A percentile compares a stretch with the other conserved stretches of the same genome.
Evolutionary conservation across 805 yeast genomes (phyloP).

Genomic region (Zygosaccharomyces lentus): DNA sequence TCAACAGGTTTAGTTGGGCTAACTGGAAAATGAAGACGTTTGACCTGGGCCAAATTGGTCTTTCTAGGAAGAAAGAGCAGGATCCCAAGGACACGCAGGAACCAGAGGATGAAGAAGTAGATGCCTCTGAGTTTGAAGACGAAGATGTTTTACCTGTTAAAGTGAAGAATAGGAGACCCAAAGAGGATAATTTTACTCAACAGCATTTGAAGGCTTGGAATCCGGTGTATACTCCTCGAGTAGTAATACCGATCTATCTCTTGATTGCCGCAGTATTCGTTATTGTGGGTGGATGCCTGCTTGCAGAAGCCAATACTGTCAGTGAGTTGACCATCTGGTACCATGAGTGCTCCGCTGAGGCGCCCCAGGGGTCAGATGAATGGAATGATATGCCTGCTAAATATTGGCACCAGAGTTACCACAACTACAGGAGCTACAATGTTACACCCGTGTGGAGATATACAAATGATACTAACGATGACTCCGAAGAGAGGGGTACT

Average conservation of each 20-base stretch:
- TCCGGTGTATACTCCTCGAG: conserved; percentile 86
- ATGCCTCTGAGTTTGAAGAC: conserved; percentile 37
- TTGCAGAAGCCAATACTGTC: conserved; percentile 65
- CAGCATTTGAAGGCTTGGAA: conserved; percentile 53
- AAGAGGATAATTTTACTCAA: conserved; percentile 71
- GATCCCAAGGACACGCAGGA: conserved; percentile 11
- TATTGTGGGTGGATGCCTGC: conserved; percentile 83
- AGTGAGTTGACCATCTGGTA: conserved; percentile 73
- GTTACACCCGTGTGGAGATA: conserved; percentile 66
- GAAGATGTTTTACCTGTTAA: conserved; percentile 39
- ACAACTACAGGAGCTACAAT: conserved; percentile 35
- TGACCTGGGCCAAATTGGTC: conserved; percentile 30
- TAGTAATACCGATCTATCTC: conserved; percentile 78
- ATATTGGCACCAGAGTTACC: conserved; percentile 56
- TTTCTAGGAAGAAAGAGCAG: conserved; percentile 29
- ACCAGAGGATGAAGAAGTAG: conserved; percentile 27
- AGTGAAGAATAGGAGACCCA: conserved; percentile 58
- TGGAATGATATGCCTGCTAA: conserved; percentile 54
- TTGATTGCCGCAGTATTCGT: conserved; percentile 75
- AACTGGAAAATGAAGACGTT: conserved; percentile 22
- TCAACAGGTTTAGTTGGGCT: background rate
- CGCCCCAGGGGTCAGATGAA: conserved; percentile 37
- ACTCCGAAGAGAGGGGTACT: conserved; percentile 49
- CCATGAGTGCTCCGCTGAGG: conserved; percentile 58
- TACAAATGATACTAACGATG: conserved; percentile 41